Evolutionary conservation across 1,139 yeast genomes (phyloP).

Genomic region (Diutina sp.): DNA sequence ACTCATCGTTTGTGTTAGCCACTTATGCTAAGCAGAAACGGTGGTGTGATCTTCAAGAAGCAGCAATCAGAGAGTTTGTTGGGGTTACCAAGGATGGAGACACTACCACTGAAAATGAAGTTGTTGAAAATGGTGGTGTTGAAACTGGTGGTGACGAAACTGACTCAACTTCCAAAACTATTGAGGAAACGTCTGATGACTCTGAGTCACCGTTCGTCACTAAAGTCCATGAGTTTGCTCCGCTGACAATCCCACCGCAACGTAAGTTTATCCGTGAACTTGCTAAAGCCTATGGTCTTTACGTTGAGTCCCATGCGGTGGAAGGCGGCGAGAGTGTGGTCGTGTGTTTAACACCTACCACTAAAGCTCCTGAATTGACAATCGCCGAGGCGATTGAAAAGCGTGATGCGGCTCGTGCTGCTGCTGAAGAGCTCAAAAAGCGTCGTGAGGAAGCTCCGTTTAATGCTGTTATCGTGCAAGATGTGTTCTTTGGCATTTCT

Average conservation of each 20-base stretch:
- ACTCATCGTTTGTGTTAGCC: constrained; percentile 28
- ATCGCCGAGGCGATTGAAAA: constrained; percentile 16
- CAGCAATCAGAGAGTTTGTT: constrained; percentile 35
- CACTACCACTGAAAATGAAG: constrained; percentile 7
- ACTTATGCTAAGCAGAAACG: constrained; percentile 36
- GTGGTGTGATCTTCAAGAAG: constrained; percentile 61
- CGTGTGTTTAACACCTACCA: constrained; percentile 29
- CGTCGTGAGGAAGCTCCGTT: constrained; percentile 15
- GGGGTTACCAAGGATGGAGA: constrained; percentile 3
- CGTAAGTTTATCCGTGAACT: constrained; percentile 61
- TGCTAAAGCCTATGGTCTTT: constrained; percentile 44
- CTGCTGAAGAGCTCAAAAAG: constrained; percentile 11
- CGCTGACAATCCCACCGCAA: constrained; percentile 53
- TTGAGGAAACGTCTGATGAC: background rate
- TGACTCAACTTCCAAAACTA: background rate
- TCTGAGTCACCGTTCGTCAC: background rate
- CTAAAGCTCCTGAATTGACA: constrained; percentile 17
- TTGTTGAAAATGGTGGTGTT: constrained; percentile 3
- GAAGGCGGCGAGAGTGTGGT: constrained; percentile 72
- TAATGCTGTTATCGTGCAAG: constrained; percentile 44
- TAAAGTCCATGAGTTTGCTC: constrained; percentile 44
- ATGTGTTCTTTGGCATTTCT: constrained; percentile 41
- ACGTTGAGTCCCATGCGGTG: constrained; percentile 65
- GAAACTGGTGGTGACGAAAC: constrained; percentile 10
- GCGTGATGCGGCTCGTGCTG: constrained; percentile 18